Conservation (phyloP, 1,284 basidiomycete species). For the Farysia itapuensis region DNA sequence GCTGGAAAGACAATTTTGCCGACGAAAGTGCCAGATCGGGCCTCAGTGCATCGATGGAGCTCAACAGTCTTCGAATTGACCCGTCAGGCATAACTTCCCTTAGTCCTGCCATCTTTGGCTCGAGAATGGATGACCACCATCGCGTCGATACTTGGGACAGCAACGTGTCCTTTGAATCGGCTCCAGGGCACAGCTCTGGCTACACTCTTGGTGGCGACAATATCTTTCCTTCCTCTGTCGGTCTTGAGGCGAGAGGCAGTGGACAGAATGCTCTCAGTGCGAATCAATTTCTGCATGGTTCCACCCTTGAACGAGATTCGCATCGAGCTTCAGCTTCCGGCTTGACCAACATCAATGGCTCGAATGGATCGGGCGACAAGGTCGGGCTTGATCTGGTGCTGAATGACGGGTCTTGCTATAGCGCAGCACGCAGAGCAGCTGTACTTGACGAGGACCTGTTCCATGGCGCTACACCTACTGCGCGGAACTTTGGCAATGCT, state of each 20-base stretch:
- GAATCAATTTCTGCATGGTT: neutral
- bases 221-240: neutral
- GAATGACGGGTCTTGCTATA: neutral
- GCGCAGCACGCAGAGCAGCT: neutral
- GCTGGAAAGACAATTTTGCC: slow-evolving; percentile 2
- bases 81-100: slow-evolving; percentile 4
- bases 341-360: neutral
- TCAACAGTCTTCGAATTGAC: slow-evolving; percentile 24
- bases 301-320: neutral
- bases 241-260: neutral
- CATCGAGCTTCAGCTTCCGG: neutral
- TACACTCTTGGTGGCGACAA: neutral
- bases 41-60: slow-evolving; percentile 20
- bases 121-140: neutral
- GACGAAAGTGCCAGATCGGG: slow-evolving; percentile 24
- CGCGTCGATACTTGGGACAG: neutral
- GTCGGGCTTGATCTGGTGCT: neutral
- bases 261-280: neutral
- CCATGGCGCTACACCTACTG: slow-evolving; percentile 16
- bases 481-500: slow-evolving; percentile 19
- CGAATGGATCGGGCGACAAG: neutral
- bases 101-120: slow-evolving; percentile 2
- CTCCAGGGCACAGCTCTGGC: neutral
- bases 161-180: neutral
- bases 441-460: slow-evolving; percentile 26